Evolutionary conservation across 768 basidiomycete species (phyloP).

Genomic region (Lentinus brumalis): DNA sequence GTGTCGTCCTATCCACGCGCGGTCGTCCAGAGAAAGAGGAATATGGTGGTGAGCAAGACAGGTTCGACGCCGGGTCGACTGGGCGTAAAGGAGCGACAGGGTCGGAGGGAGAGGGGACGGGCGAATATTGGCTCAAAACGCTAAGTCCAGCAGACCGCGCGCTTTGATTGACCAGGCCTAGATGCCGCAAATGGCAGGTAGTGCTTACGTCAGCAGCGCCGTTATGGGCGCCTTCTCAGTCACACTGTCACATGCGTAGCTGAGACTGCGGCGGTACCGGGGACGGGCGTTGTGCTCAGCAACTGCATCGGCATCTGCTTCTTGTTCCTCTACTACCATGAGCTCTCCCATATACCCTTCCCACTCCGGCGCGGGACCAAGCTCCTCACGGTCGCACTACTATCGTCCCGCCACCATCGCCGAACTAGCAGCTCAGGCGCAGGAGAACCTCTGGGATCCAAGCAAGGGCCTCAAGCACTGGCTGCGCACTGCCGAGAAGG

Average conservation of each 20-base stretch:
- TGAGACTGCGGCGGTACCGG: slow-evolving; percentile 17
- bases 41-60: background rate
- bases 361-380: slow-evolving; percentile 7
- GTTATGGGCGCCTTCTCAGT: no score
- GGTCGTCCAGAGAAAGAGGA: background rate
- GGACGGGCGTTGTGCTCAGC: background rate
- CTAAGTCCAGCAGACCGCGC: background rate
- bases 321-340: slow-evolving; percentile 22
- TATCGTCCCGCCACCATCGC: slow-evolving; percentile 60
- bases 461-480: slow-evolving; percentile 64
- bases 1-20: no score
- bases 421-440: slow-evolving; percentile 65
- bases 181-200: no score
- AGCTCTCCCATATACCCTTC: slow-evolving; percentile 22
- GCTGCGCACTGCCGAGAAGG: slow-evolving; percentile 64
- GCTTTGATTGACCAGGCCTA: background rate
- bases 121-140: slow-evolving; percentile 4
- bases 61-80: slow-evolving; percentile 11
- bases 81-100: slow-evolving; percentile 11
- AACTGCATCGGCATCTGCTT: background rate
- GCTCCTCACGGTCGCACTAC: background rate
- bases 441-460: slow-evolving; percentile 57
- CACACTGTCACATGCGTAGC: background rate
- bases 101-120: slow-evolving; percentile 1
- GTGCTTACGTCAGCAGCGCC: background rate